Evolutionary conservation across 306 rosid genomes (phyloP), one percentile per base, ranked within the genome.

Genomic region (Begonia loranthoides): DNA sequence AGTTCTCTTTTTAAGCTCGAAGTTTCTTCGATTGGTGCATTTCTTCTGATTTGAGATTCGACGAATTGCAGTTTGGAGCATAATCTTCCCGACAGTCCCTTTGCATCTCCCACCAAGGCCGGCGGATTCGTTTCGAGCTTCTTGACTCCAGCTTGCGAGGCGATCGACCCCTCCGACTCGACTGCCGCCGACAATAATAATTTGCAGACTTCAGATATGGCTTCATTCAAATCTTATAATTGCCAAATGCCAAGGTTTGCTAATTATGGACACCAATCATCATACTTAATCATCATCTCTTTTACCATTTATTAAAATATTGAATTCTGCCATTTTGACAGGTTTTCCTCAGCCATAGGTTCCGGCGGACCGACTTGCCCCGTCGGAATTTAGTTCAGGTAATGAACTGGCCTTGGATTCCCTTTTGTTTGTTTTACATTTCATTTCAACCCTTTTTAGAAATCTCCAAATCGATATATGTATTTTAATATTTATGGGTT

Each of bases 81-180:
- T 54, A 90, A 90, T 57, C 99, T 90, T 50, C 99, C 99, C 0
- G 95, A 90, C 62, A 86, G 92, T 66, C 99, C 93, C 24, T 90
- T 90, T 64, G 99, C 99, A 15, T 90, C 99, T 28, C 95, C 99
- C 6, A 84, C 88, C 9, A 90, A 90, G 71, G 86, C 74, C 17
- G 34, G 34, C 2, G 34, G 34, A 1, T 28, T 28, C 7, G 34
- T 28, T 28, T 28, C 34, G 7, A 28, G 34, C 34, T 28, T 28
- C 34, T 28, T 28, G 34, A 28, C 34, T 28, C 34, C 5, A 3
- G 70, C 70, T 45, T 70, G 69, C 10, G 75, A 78, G 41, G 21
- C 73, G 64, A 56, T 75, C 36, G 63, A 76, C 57, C 79, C 78
- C 70, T 53, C 77, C 49, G 17, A 45, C 14, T 5, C 51, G 9